Percentiles rank a stretch among this genome's conserved stretches.
These are phyloP conservation scores for Phytophthora ohioensis DNA, from an alignment of 352 stramenopile genomes.

Conservation along the genomic window DNA sequence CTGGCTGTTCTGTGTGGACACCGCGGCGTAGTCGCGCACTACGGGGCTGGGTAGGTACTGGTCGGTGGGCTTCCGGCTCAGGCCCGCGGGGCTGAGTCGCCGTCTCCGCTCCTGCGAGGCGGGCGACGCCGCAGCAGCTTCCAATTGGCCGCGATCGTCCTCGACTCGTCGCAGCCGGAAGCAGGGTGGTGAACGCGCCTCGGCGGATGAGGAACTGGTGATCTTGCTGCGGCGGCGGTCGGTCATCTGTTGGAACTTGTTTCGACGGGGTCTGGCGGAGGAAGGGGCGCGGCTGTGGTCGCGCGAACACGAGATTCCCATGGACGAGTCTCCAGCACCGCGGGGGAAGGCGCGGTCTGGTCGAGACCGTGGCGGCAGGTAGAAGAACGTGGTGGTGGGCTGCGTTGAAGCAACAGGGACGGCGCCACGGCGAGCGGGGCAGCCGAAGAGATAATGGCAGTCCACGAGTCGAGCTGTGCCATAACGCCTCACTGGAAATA, in stretches of 20 bases:
- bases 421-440: slow-evolving; percentile 2
- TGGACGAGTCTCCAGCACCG: slow-evolving; percentile 33
- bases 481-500: slow-evolving; percentile 44
- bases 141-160: slow-evolving; percentile 14
- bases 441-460: slow-evolving; percentile 18
- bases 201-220: slow-evolving; percentile 30
- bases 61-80: slow-evolving; percentile 22
- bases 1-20: slow-evolving; percentile 84
- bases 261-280: slow-evolving; percentile 11
- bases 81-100: slow-evolving; percentile 19
- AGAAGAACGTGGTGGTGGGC: slow-evolving; percentile 32
- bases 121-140: slow-evolving; percentile 14
- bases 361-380: slow-evolving; percentile 18
- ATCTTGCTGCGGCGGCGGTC: slow-evolving; percentile 33
- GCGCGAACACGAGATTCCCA: slow-evolving; percentile 55
- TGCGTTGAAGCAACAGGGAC: slow-evolving; percentile 7
- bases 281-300: slow-evolving; percentile 37
- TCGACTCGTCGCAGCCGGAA: slow-evolving; percentile 17
- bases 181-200: slow-evolving; percentile 24
- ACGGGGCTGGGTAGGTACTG: slow-evolving; percentile 49
- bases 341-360: slow-evolving; percentile 23
- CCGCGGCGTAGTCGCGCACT: slow-evolving; percentile 72
- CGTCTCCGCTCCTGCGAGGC: slow-evolving; percentile 22
- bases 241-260: slow-evolving; percentile 25
- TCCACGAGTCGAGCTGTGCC: slow-evolving; percentile 10